Percentiles rank a stretch among this genome's conserved stretches.
Evolutionary conservation across 2,329 filamentous ascomycete genomes (phyloP).

Genomic region (Paracorniculantispora psalliotae): DNA sequence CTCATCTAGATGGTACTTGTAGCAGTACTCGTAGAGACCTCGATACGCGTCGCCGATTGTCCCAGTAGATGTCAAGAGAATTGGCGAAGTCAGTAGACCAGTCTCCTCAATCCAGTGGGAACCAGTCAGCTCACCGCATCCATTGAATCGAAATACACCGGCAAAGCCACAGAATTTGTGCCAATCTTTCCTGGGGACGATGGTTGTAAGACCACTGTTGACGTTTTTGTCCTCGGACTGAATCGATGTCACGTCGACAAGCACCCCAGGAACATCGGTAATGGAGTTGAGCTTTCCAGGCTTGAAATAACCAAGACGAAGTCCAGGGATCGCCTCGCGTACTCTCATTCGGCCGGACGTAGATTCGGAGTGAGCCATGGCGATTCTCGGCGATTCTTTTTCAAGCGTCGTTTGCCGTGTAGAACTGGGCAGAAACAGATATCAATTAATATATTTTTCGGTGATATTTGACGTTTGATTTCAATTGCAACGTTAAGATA

Average conservation of each 20-base stretch:
- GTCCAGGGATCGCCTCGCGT: conserved; percentile 39
- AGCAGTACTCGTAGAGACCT: conserved; percentile 53
- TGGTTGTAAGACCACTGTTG: conserved; percentile 47
- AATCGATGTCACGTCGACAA: conserved; percentile 42
- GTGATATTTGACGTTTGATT: too few species aligned
- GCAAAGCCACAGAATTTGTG: conserved; percentile 40
- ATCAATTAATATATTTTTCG: too few species aligned
- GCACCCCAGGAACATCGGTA: conserved; percentile 46
- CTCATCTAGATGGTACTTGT: conserved; percentile 38
- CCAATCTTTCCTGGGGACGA: conserved; percentile 43
- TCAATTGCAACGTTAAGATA: too few species aligned
- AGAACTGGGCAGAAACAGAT: too few species aligned
- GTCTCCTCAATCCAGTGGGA: conserved; percentile 58
- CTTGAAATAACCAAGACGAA: conserved; percentile 39
- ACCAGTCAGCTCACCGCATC: conserved; percentile 58
- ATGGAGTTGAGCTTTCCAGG: conserved; percentile 44
- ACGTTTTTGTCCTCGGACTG: conserved; percentile 28
- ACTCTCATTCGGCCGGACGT: conserved; percentile 18
- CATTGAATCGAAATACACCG: conserved; percentile 58
- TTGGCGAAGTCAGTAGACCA: conserved; percentile 53
- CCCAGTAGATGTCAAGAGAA: conserved; percentile 56
- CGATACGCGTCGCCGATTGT: conserved; percentile 54
- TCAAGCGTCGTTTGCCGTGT: background rate
- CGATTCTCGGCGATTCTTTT: background rate
- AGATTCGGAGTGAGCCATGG: background rate